These are phyloP conservation scores for Ceriops decandra DNA, from an alignment of 345 rosid genomes.

Conservation along the genomic window DNA sequence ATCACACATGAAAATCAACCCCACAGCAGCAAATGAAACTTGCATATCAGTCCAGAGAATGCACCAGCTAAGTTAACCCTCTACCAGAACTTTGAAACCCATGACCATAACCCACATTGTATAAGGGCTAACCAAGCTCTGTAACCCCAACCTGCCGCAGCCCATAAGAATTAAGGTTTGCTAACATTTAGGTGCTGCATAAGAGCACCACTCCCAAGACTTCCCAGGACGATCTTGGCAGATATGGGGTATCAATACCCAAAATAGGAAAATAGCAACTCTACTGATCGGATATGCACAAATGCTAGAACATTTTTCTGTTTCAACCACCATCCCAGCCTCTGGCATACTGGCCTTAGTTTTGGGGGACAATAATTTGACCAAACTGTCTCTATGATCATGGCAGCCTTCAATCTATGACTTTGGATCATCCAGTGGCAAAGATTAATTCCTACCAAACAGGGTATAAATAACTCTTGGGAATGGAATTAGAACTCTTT, in stretches of 20 bases:
- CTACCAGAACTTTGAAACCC: constrained; percentile 21
- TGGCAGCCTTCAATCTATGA: constrained; percentile 7
- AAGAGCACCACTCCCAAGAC: constrained; percentile 22
- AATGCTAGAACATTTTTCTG: neutral
- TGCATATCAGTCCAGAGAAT: neutral
- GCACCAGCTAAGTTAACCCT: neutral
- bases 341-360: neutral
- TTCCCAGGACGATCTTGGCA: constrained; percentile 7
- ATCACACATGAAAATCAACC: constrained; percentile 7
- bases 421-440: constrained; percentile 6
- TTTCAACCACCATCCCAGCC: neutral
- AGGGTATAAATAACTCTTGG: constrained; percentile 20
- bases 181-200: constrained; percentile 6
- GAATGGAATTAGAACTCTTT: constrained; percentile 22
- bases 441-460: constrained; percentile 16
- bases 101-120: neutral
- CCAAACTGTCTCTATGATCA: neutral
- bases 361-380: neutral
- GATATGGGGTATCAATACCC: constrained; percentile 3
- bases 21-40: constrained; percentile 9
- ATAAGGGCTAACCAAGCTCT: neutral
- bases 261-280: neutral
- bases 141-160: constrained; percentile 10
- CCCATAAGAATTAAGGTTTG: constrained; percentile 4
- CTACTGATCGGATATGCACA: neutral